Base-by-base conservation (phyloP, 2,329 filamentous ascomycete genomes). In the Pseudogymnoascus sp. region DNA sequence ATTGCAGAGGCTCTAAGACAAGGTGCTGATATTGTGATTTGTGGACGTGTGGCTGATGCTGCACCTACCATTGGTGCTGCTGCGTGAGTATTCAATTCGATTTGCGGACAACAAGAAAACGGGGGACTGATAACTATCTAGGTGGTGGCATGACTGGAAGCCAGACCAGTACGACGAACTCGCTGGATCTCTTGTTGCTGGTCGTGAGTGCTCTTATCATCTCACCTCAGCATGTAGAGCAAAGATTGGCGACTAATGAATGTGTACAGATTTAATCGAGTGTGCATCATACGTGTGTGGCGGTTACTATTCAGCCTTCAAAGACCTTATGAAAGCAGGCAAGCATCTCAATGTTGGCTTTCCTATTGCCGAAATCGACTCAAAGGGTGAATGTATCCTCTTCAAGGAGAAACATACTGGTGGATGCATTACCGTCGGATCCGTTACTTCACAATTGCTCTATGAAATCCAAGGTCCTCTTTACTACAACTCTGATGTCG, bases 21-120 rank as follows among this genome's bases (percentile, higher is more conserved):
- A 18, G 66, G 72, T 31, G 77, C 76, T 10, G 76, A 78, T 64
- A 78, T 79, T 64, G 75, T 79, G 23, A 71, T 79, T 37, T 78
- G 76, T 65, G 77, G 77, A 12, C 72, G 77, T 29, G 77, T 79
- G 3, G 73, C 76, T 1, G 77, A 79, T 70, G 77, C 77, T 14
- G 75, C 73, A 3, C 75, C 76, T 1, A 74, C 77, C 3, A 77
- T 78, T 57, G 76, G 73, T 12, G 73, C 75, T 12, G 76, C 76
- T 4, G 71, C 70, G 60, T 37, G 34, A 37, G 34, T 37, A 37
- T 37, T 37, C 34, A 37, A 5, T 37, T 37, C 34, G 34, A 37
- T 5, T 37, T 37, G 34, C 34, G 5, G 34, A 37, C 11, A 37
- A 37, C 34, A 37, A 37, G 34, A 37, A 37, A 12, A 37, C 34